Conservation (phyloP, 2,329 filamentous ascomycete species). For the Dryadomyces quercivorus region DNA sequence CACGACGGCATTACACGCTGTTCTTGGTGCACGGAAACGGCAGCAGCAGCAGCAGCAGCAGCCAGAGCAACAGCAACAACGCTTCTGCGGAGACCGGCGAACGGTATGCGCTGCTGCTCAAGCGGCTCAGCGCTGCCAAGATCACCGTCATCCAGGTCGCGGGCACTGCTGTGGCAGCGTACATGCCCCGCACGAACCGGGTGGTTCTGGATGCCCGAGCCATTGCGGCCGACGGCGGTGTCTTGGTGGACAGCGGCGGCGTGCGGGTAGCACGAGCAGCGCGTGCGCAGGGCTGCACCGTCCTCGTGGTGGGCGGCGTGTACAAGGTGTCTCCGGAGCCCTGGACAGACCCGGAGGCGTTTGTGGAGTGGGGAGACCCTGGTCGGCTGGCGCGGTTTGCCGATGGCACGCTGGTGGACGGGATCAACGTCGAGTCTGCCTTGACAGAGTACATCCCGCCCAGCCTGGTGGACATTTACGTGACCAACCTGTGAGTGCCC, state of each 20-base stretch:
- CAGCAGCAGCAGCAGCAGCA: conserved; percentile 16
- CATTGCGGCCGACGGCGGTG: conserved; percentile 77
- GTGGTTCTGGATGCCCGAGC: conserved; percentile 82
- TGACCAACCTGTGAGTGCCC: conserved; percentile 55
- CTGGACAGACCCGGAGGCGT: conserved; percentile 65
- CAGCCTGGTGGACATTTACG: conserved; percentile 66
- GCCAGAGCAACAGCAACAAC: not conserved
- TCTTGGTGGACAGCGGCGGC: conserved; percentile 76
- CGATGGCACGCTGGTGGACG: conserved; percentile 67
- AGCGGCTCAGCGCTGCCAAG: conserved; percentile 64
- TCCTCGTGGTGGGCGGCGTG: conserved; percentile 80
- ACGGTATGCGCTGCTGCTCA: conserved; percentile 49
- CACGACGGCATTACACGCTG: conserved; percentile 85
- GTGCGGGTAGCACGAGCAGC: conserved; percentile 75
- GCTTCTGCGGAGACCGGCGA: not conserved
- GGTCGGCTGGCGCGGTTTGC: conserved; percentile 65
- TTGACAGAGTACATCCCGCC: conserved; percentile 73
- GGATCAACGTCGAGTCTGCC: conserved; percentile 66
- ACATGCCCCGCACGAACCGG: conserved; percentile 93
- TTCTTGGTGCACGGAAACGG: conserved; percentile 45
- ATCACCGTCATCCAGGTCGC: conserved; percentile 75
- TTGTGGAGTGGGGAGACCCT: conserved; percentile 80
- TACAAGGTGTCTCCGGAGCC: conserved; percentile 91
- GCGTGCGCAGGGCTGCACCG: conserved; percentile 66
- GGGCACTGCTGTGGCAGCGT: conserved; percentile 76